Evolutionary conservation across 1,284 basidiomycete genomes (phyloP).

Genomic region (Trametes versicolor): DNA sequence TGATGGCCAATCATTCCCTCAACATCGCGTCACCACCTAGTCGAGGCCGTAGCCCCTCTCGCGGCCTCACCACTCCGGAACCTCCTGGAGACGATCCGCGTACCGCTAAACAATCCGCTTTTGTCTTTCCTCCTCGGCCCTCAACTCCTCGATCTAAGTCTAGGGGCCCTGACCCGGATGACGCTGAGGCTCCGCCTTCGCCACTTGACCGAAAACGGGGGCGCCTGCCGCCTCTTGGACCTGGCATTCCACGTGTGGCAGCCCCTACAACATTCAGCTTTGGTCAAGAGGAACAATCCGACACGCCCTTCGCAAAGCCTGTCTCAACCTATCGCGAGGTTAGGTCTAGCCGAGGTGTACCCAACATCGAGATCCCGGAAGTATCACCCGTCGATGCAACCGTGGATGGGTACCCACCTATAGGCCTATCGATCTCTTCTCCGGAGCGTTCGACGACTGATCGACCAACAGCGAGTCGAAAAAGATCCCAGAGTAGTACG

Average conservation of each 20-base stretch:
- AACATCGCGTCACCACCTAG: constrained; percentile 43
- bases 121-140: constrained; percentile 61
- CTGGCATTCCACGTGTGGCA: constrained; percentile 40
- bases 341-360: constrained; percentile 50
- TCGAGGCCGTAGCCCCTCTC: constrained; percentile 38
- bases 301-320: constrained; percentile 24
- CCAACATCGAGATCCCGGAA: constrained; percentile 53
- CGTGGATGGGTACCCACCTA: constrained; percentile 35
- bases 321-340: constrained; percentile 48
- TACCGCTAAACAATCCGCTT: constrained; percentile 59
- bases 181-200: constrained; percentile 34
- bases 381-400: constrained; percentile 24
- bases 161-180: constrained; percentile 38
- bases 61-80: constrained; percentile 31
- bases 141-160: constrained; percentile 46
- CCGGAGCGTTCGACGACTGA: constrained; percentile 36
- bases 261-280: constrained; percentile 18
- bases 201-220: constrained; percentile 33
- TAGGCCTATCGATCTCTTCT: constrained; percentile 39
- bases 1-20: constrained; percentile 40
- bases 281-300: constrained; percentile 9
- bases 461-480: constrained; percentile 44
- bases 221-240: constrained; percentile 42
- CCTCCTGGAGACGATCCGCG: constrained; percentile 50
- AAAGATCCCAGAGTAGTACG: constrained; percentile 56